phyloP scores from a whole-genome alignment of 371 early-diverging fungal genomes.

The Parasitella parasitica region DNA sequence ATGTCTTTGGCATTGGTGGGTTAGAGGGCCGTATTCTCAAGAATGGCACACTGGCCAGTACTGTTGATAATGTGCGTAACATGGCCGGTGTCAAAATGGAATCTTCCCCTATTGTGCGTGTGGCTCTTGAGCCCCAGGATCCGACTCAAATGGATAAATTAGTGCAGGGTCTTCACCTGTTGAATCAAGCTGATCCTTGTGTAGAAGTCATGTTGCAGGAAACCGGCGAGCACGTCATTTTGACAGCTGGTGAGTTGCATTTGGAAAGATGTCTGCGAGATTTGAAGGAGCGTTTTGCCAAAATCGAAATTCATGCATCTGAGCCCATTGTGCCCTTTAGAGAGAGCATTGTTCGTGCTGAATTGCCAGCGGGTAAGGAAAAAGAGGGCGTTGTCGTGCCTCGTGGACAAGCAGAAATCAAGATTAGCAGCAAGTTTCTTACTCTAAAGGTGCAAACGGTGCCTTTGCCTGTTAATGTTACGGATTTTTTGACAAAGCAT shows the following conservation, averaged over 20 bases:
- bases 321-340: slow-evolving; percentile 97
- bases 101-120: slow-evolving; percentile 88
- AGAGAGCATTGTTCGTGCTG: slow-evolving; percentile 77
- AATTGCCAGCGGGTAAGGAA: slow-evolving; percentile 43
- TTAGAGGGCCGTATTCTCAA: slow-evolving; percentile 87
- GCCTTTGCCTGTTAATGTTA: slow-evolving; percentile 76
- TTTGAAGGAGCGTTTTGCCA: slow-evolving; percentile 90
- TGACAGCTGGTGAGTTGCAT: slow-evolving; percentile 96
- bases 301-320: slow-evolving; percentile 90
- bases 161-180: slow-evolving; percentile 79
- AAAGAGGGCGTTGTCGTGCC: slow-evolving; percentile 49
- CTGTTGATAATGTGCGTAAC: slow-evolving; percentile 54
- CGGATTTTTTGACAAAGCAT: slow-evolving; percentile 60
- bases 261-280: slow-evolving; percentile 95
- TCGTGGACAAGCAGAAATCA: slow-evolving; percentile 62
- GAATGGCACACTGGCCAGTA: slow-evolving; percentile 84
- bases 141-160: slow-evolving; percentile 86
- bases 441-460: slow-evolving; percentile 76
- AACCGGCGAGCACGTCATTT: slow-evolving; percentile 95
- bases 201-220: slow-evolving; percentile 87
- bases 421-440: slow-evolving; percentile 64
- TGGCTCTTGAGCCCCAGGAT: slow-evolving; percentile 91
- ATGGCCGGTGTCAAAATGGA: slow-evolving; percentile 58
- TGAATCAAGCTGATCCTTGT: slow-evolving; percentile 94
- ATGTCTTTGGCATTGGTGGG: slow-evolving; percentile 95